Evolutionary conservation across 441 rosid genomes (phyloP), one percentile per base, ranked within the genome.

Genomic region (Gossypium trilobum): DNA sequence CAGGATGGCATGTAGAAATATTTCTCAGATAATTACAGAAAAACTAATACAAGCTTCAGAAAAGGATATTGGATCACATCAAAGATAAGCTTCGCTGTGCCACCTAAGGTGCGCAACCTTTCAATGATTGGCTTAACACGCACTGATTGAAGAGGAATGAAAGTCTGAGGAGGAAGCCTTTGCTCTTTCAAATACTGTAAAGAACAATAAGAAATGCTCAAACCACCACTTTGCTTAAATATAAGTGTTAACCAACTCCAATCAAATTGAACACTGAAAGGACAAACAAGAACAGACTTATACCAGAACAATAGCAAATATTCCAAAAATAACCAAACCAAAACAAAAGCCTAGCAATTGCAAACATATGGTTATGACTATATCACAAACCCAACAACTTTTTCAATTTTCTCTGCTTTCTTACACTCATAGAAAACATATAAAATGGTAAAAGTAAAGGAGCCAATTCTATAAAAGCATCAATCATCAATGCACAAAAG

Each of bases 31-130:
- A 27, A 59, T 48, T 42, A 71, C 17, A 57, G 51, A 17, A 63
- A 5, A 29, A 17, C 11, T 27, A 22, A 72, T n/a, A 68, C 19
- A 25, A 75, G 16, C 29, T 75, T 80, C 68, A 58, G 60, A 46
- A 82, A 89, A 92, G 98, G 98, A 92, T 91, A 95, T 92, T 91
- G 93, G 80, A 95, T 95, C 74, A 93, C 94, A 82, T 95, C 99
- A 83, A 82, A 95, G 72, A 86, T 78, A 56, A 88, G 90, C 85
- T 84, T 90, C 68, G 98, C 91, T 62, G 95, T 84, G 69, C 98
- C 95, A 56, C 91, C 95, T 74, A 93, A 83, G 58, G 86, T 82
- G 75, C 98, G 95, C 77, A 93, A 77, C 85, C 93, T 85, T 84
- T 95, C 99, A 70, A 77, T 52, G 55, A 92, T 81, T 72, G 92